Conservation (phyloP, 352 stramenopile genomes). For the Phytophthora tentaculata region DNA sequence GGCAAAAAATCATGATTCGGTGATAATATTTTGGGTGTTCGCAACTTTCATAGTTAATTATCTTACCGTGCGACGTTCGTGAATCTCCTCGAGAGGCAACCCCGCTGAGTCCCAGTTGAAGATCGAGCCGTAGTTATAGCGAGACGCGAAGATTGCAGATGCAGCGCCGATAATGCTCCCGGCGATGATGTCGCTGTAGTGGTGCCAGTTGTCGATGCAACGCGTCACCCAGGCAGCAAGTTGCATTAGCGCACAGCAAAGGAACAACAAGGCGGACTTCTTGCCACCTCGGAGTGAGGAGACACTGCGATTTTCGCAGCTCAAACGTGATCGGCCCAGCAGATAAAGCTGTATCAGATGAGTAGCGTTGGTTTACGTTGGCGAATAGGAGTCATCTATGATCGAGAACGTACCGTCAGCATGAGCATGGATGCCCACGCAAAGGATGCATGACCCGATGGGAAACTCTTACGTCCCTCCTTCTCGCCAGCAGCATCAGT, state of each 20-base stretch:
- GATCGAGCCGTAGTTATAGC: slow-evolving; percentile 76
- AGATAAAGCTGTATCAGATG: slow-evolving; percentile 56
- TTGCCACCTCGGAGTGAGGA: slow-evolving; percentile 54
- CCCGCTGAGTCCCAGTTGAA: slow-evolving; percentile 65
- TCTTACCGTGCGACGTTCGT: slow-evolving; percentile 47
- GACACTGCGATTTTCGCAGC: slow-evolving; percentile 58
- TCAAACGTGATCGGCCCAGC: slow-evolving; percentile 70
- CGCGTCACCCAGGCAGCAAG: slow-evolving; percentile 80
- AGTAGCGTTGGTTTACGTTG: too few relatives aligned
- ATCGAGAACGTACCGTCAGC: slow-evolving; percentile 69
- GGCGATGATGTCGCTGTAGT: slow-evolving; percentile 81
- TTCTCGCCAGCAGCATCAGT: slow-evolving; percentile 46
- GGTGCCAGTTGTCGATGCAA: slow-evolving; percentile 86
- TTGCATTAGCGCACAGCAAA: slow-evolving; percentile 65
- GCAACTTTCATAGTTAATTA: too few relatives aligned
- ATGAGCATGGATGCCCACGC: slow-evolving; percentile 76
- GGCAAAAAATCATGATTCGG: neutral
- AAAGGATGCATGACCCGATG: slow-evolving; percentile 77
- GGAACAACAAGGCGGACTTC: slow-evolving; percentile 69
- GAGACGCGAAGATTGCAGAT: slow-evolving; percentile 51
- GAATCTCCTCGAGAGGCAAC: slow-evolving; percentile 59
- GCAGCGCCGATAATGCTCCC: slow-evolving; percentile 61
- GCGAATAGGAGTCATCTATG: too few relatives aligned
- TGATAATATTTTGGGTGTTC: too few relatives aligned
- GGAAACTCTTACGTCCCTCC: slow-evolving; percentile 79